Evolutionary conservation across 345 rosid genomes (phyloP).

Genomic region (Capsella bursapastoris): DNA sequence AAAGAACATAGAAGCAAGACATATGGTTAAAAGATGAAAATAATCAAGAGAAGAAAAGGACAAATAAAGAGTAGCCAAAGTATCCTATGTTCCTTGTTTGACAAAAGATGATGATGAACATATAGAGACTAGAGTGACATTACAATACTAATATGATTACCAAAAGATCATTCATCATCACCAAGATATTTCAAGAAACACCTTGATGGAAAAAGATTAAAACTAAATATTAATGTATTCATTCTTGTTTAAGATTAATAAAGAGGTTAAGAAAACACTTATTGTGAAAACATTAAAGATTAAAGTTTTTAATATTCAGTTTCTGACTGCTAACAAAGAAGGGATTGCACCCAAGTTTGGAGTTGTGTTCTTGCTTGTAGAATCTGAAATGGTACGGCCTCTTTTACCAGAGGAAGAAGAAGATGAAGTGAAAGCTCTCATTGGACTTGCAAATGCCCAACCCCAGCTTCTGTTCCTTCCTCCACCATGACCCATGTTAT

Average conservation of each 20-base stretch:
- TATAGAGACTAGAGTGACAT: neutral
- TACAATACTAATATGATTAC: neutral
- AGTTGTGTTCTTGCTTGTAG: constrained; percentile 41
- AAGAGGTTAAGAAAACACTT: constrained; percentile 3
- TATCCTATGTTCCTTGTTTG: constrained; percentile 8
- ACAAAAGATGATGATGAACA: constrained; percentile 13
- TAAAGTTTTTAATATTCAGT: constrained; percentile 34
- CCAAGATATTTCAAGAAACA: constrained; percentile 11
- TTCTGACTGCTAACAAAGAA: constrained; percentile 69
- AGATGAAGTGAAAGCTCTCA: constrained; percentile 77
- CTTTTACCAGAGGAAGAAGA: constrained; percentile 45
- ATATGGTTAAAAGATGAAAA: neutral
- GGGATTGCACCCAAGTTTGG: constrained; percentile 73
- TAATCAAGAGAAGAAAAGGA: constrained; percentile 13
- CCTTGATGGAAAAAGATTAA: constrained; percentile 8
- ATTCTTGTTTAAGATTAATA: constrained; percentile 1
- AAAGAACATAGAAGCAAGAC: constrained; percentile 20
- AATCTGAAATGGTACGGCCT: constrained; percentile 41
- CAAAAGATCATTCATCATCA: constrained; percentile 4
- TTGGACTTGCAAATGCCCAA: constrained; percentile 93
- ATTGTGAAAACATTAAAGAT: constrained; percentile 2
- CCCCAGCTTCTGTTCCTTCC: constrained; percentile 77
- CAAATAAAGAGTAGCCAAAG: constrained; percentile 14
- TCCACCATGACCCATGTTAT: constrained; percentile 43
- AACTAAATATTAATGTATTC: constrained; percentile 26